phyloP scores from a whole-genome alignment of 140 eudicot species.

The Oenanthe javanica region DNA sequence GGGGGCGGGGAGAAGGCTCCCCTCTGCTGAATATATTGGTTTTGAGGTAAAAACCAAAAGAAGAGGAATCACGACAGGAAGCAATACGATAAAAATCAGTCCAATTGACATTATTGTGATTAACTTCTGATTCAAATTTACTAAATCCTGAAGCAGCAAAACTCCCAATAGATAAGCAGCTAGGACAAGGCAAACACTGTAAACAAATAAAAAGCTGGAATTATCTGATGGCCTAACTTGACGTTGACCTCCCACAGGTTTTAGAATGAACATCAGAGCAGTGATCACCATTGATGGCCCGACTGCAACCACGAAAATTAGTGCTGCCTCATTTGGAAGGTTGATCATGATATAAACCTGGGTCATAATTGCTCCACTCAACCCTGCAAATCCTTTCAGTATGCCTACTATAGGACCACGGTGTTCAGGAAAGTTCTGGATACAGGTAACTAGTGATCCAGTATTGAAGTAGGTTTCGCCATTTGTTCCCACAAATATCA shows the following conservation, averaged over 20 bases:
- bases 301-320: constrained; percentile 63
- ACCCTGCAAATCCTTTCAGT: constrained; percentile 69
- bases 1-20: constrained; percentile 22
- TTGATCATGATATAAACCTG: constrained; percentile 59
- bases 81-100: constrained; percentile 37
- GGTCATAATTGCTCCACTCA: constrained; percentile 69
- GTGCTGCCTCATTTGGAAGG: constrained; percentile 47
- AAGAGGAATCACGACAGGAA: constrained; percentile 49
- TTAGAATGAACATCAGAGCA: constrained; percentile 57
- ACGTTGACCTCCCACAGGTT: constrained; percentile 66
- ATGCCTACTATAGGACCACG: constrained; percentile 77
- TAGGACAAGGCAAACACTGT: constrained; percentile 52
- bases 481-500: constrained; percentile 71
- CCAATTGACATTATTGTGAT: constrained; percentile 31
- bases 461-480: constrained; percentile 80
- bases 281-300: constrained; percentile 58
- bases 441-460: constrained; percentile 60
- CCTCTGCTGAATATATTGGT: constrained; percentile 22
- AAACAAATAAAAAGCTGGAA: constrained; percentile 42
- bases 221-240: constrained; percentile 53
- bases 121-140: constrained; percentile 27
- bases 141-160: constrained; percentile 48
- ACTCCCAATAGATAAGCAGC: constrained; percentile 66
- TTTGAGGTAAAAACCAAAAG: constrained; percentile 33
- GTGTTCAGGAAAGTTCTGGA: constrained; percentile 70